Base-by-base conservation (phyloP, 768 basidiomycete species). In the Amanita brunnescens region DNA sequence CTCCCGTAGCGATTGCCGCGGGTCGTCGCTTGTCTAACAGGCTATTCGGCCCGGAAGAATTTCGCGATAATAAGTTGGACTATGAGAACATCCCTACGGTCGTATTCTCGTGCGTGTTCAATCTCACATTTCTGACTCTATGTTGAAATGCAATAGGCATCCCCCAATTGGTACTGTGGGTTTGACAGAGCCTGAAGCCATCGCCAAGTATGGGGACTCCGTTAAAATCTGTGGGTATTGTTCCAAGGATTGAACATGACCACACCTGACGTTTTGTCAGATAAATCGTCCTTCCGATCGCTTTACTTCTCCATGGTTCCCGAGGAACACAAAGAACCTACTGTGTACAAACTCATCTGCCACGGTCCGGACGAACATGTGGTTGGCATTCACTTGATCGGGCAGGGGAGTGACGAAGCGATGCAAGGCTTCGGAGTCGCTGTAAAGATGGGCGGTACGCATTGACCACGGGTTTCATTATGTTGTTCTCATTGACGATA, bases 351-450 rank as follows among this genome's bases (percentile, higher is more conserved):
- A 71, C 77, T 99, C 32, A 71, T 99, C 59, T 82, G 81, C 49
- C 81, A 79, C 6, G 93, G 94, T 1, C 80, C 81, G 12, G 92
- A 97, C 60, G 93, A 98, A 67, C 88, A 87, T 60, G 86, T 99
- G 35, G 91, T 98, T n/a, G 96, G 96, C 9, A 70, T 97, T 40
- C 96, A 98, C 68, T 81, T 97, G 57, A 81, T 98, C 52, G 96
- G 96, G 6, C 62, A 75, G 55, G 96, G 96, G 38, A 88, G 86
- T 60, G 96, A 99, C 63, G 96, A 99, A 69, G 80, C 87, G 58
- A 69, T 94, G 70, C 96, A 99, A 75, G 95, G 95, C 56, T 97
- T 96, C 67, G 90, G 73, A 2, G 91, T 98, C n/a, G 96, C 96
- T 10, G 75, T 99, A 59, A 98, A 97, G 74, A 95, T 98, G 95